These are phyloP conservation scores for Aleurites moluccanus DNA, from an alignment of 441 rosid genomes.

Conservation along the genomic window DNA sequence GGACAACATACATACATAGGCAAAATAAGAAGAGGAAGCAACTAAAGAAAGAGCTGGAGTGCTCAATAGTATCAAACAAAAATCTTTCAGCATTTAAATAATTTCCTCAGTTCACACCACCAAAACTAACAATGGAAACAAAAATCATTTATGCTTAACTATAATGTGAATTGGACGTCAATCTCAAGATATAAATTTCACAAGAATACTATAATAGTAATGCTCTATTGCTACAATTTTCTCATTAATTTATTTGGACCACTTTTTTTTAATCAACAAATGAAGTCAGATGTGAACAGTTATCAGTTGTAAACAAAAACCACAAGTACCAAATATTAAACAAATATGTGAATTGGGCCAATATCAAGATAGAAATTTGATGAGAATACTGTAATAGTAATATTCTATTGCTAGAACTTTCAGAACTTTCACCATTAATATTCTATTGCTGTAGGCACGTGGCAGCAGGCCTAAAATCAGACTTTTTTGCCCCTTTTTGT, in stretches of 20 bases:
- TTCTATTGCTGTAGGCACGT: too few relatives aligned
- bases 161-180: not conserved
- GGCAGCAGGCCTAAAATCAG: too few relatives aligned
- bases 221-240: not conserved
- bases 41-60: not conserved
- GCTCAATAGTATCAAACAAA: not conserved
- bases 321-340: too few relatives aligned
- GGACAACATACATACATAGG: not conserved
- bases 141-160: not conserved
- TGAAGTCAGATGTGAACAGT: not conserved
- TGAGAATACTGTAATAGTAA: too few relatives aligned
- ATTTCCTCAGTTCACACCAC: not conserved
- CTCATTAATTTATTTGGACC: not conserved
- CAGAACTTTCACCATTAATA: too few relatives aligned
- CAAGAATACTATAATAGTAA: not conserved
- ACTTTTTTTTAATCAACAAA: not conserved
- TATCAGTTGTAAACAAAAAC: not conserved
- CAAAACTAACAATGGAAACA: not conserved
- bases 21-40: not conserved
- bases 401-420: too few relatives aligned
- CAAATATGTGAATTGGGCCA: too few relatives aligned
- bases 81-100: not conserved
- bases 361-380: too few relatives aligned
- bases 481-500: too few relatives aligned
- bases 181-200: not conserved